A percentile compares a stretch with the other conserved stretches of the same genome.
Evolutionary conservation across 1,284 basidiomycete species (phyloP).

Genomic region (Anthracocystis panici-leucophaei): DNA sequence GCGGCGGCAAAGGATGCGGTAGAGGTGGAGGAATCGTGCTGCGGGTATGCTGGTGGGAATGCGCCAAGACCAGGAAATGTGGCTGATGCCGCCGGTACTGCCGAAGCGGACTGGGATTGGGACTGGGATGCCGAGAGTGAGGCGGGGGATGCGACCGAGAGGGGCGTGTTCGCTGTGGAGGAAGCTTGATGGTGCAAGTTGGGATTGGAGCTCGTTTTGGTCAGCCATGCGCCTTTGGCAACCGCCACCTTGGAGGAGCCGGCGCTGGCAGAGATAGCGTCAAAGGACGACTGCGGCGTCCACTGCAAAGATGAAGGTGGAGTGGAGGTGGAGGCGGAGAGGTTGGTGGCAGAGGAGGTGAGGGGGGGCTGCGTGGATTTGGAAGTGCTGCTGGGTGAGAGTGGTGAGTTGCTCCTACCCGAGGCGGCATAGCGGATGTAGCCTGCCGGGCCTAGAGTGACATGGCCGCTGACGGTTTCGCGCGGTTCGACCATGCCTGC

Average conservation of each 20-base stretch:
- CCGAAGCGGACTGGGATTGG: conserved; percentile 5
- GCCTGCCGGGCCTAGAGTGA: conserved; percentile 36
- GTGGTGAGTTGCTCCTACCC: conserved; percentile 20
- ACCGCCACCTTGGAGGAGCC: conserved; percentile 4
- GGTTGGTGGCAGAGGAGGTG: neutral
- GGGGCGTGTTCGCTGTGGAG: conserved; percentile 7
- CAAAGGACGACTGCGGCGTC: conserved; percentile 16
- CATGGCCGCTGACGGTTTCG: conserved; percentile 45
- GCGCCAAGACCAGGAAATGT: conserved; percentile 4
- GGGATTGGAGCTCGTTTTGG: conserved; percentile 54
- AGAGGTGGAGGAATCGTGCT: conserved; percentile 1
- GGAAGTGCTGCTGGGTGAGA: conserved; percentile 15
- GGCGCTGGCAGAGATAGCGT: conserved; percentile 15
- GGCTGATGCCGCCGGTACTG: neutral
- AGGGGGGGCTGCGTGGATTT: neutral
- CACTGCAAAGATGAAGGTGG: conserved; percentile 7
- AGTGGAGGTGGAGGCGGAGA: neutral
- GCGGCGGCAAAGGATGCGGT: neutral
- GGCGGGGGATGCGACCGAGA: conserved; percentile 27
- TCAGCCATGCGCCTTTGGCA: conserved; percentile 15
- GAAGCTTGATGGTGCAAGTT: conserved; percentile 34
- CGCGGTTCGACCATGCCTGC: conserved; percentile 46
- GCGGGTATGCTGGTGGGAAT: neutral
- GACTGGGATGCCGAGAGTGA: conserved; percentile 21
- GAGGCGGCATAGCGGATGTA: conserved; percentile 49